phyloP scores from a whole-genome alignment of 192 early-diverging fungal genomes.

The Geranomyces variabilis region DNA sequence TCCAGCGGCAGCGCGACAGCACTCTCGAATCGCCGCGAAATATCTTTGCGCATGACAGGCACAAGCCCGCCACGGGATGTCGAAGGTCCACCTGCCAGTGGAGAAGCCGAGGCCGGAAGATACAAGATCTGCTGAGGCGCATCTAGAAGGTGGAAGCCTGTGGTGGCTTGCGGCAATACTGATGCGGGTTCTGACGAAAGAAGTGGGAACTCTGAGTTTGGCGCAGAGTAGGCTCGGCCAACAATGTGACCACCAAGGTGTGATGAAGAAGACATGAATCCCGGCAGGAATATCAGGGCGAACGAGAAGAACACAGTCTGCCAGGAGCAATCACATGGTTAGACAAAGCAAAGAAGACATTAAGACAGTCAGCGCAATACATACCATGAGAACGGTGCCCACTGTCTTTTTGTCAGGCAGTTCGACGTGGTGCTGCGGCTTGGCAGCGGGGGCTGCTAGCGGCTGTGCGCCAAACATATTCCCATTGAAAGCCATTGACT shows the following conservation, averaged over 20 bases:
- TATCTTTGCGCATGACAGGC: not conserved
- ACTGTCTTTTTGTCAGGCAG: slow-evolving; percentile 47
- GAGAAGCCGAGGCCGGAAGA: slow-evolving; percentile 36
- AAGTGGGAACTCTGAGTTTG: not conserved
- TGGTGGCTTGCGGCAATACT: not conserved
- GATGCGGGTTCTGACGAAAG: too few relatives aligned
- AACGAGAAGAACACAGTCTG: slow-evolving; percentile 85
- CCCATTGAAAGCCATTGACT: not conserved
- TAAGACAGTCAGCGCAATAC: not conserved
- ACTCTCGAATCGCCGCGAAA: slow-evolving; percentile 9
- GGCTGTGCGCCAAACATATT: not conserved
- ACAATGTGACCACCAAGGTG: slow-evolving; percentile 34
- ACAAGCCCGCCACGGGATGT: slow-evolving; percentile 1
- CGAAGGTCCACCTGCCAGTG: not conserved
- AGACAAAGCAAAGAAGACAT: not conserved
- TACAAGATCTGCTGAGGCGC: slow-evolving; percentile 28
- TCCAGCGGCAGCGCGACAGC: slow-evolving; percentile 31
- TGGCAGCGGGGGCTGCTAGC: not conserved
- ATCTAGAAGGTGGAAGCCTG: slow-evolving; percentile 15
- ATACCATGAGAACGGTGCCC: slow-evolving; percentile 66
- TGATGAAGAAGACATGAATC: slow-evolving; percentile 41
- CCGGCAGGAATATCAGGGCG: slow-evolving; percentile 75
- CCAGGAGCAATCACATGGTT: not conserved
- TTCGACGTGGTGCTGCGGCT: not conserved
- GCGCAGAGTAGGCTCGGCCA: slow-evolving; percentile 25